A percentile compares a stretch with the other conserved stretches of the same genome.
These are phyloP conservation scores for Lactifluus echinatus DNA, from an alignment of 768 basidiomycete genomes.

Conservation along the genomic window DNA sequence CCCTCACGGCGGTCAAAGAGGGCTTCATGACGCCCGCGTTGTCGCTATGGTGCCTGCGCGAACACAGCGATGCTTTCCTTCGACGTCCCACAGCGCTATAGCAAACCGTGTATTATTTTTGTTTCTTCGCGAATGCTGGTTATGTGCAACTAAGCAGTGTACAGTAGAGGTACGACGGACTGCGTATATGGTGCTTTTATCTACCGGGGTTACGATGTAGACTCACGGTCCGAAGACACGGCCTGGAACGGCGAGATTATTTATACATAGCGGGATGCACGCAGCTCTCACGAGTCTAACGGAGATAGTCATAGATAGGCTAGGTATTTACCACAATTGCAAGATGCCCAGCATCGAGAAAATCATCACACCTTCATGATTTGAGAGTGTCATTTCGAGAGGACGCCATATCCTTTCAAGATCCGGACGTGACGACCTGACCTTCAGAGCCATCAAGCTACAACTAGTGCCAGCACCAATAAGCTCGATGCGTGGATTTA, in stretches of 20 bases:
- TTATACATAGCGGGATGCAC: neutral
- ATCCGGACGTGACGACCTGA: too few relatives aligned
- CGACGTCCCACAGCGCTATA: neutral
- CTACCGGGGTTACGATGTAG: neutral
- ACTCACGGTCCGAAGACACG: neutral
- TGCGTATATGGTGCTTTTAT: neutral
- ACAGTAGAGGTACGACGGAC: neutral
- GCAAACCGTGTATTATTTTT: conserved; percentile 3
- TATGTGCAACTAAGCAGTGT: conserved; percentile 3
- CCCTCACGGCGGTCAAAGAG: conserved; percentile 10
- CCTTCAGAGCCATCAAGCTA: too few relatives aligned
- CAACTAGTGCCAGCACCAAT: too few relatives aligned
- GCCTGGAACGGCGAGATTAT: neutral
- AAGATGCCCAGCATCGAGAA: too few relatives aligned
- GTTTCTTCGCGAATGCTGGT: neutral
- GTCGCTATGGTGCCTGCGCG: neutral
- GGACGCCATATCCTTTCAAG: too few relatives aligned
- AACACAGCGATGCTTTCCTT: neutral
- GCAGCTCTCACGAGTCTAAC: neutral
- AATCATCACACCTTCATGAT: too few relatives aligned
- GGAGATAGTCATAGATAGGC: too few relatives aligned
- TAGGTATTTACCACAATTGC: too few relatives aligned
- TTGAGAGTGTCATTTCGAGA: too few relatives aligned
- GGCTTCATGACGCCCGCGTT: neutral
- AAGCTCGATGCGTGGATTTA: too few relatives aligned